A percentile compares a stretch with the other conserved stretches of the same genome.
These are phyloP conservation scores for Pseudonectria buxi DNA, from an alignment of 2,329 filamentous ascomycete genomes.

Conservation along the genomic window DNA sequence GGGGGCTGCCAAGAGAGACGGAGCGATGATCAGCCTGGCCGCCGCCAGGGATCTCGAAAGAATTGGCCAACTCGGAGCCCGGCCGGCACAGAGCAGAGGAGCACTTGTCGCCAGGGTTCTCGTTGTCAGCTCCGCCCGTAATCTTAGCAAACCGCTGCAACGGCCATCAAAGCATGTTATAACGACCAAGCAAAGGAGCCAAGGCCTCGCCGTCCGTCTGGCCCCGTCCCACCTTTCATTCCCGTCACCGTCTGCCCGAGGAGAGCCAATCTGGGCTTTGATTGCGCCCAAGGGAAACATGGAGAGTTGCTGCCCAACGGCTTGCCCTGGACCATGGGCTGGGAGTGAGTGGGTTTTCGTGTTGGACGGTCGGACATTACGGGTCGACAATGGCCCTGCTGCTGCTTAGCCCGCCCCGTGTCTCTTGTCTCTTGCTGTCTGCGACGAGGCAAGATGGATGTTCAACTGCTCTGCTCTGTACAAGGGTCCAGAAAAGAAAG, in stretches of 20 bases:
- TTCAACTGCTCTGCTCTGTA: too few species aligned
- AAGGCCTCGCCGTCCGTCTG: not conserved
- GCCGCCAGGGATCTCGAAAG: slow-evolving; percentile 19
- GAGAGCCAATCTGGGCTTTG: too few species aligned
- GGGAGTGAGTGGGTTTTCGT: slow-evolving; percentile 5
- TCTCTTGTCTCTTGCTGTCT: too few species aligned
- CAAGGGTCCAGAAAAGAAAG: too few species aligned
- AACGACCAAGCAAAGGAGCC: too few species aligned
- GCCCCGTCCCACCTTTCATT: not conserved
- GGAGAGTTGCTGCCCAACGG: slow-evolving; percentile 31
- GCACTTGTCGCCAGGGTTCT: slow-evolving; percentile 32
- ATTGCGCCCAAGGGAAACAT: too few species aligned
- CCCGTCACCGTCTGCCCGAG: not conserved
- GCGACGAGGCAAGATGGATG: too few species aligned
- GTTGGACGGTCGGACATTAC: too few species aligned
- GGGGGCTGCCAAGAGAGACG: not conserved
- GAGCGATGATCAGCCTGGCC: slow-evolving; percentile 2
- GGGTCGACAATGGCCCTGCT: too few species aligned
- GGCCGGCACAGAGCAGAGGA: slow-evolving; percentile 30
- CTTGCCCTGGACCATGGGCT: slow-evolving; percentile 2
- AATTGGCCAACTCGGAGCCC: slow-evolving; percentile 39
- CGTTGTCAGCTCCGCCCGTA: not conserved
- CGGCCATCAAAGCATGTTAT: too few species aligned
- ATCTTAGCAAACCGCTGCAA: too few species aligned
- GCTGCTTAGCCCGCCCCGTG: too few species aligned